Evolutionary conservation across 768 basidiomycete species (phyloP), one percentile per base, ranked within the genome.

Genomic region (Collybiopsis confluens): DNA sequence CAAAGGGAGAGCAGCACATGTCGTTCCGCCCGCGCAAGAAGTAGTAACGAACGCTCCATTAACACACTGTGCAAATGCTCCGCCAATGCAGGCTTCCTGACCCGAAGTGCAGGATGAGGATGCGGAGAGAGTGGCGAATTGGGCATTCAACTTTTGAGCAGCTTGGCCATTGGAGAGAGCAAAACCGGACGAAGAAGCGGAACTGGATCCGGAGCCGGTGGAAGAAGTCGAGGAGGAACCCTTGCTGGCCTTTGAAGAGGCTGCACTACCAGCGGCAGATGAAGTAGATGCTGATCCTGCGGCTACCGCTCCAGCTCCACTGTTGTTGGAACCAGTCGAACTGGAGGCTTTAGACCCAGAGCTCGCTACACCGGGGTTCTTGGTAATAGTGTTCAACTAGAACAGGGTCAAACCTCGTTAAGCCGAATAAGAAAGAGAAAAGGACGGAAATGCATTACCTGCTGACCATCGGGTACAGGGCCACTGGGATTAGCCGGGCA

Each of bases 51-150:
- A 82, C 54, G 71, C 66, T n/a, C 77, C 78, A n/a, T 59, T 62
- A 24, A 73, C 74, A 55, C 81, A 83, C 58, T 81, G 79, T 20
- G 80, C 81, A 54, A 82, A 81, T 4, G 61, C 65, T 2, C 65
- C 65, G 13, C 63, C 59, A 26, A 81, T 65, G 61, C 81, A 82
- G 18, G 77, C 79, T 16, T 70, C 64, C 30, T 78, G 70, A 43
- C 76, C 75, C 10, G 62, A 68, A 4, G 66, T 72, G 68, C 85
- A 86, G 8, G 74, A 6, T 27, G 82, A 79, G 55, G 55, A 51
- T 2, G 71, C 61, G 23, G 69, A 75, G 24, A 86, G 73, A 8
- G 61, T 64, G 16, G 72, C 68, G 65, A 85, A 86, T 59, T 82
- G 67, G 5, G 70, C 70, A 62, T 82, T 82, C 30, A 76, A 71